Evolutionary conservation across 805 yeast species (phyloP).

Genomic region (Tetrapisispora phaffii): DNA sequence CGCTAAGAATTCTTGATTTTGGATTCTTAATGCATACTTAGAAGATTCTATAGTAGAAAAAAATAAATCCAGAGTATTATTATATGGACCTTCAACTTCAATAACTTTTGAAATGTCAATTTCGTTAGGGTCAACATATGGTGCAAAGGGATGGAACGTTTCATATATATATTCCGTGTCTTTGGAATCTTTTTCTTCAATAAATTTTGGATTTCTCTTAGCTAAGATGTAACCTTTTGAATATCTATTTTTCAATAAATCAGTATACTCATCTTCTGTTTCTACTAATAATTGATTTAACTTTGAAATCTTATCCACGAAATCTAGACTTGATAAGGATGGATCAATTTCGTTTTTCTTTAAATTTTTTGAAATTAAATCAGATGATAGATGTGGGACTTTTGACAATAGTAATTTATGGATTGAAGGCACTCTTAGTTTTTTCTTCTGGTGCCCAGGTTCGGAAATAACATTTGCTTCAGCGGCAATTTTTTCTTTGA

Average conservation of each 20-base stretch:
- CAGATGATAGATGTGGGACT: constrained; percentile 69
- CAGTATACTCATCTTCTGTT: constrained; percentile 37
- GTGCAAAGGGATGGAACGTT: constrained; percentile 61
- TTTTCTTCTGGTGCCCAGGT: constrained; percentile 14
- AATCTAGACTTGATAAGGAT: constrained; percentile 29
- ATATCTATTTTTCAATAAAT: constrained; percentile 30
- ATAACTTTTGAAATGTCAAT: constrained; percentile 30
- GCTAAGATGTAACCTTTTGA: constrained; percentile 55
- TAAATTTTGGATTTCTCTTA: constrained; percentile 45
- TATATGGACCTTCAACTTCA: constrained; percentile 50
- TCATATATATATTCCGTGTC: constrained; percentile 46
- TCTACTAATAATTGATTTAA: constrained; percentile 37
- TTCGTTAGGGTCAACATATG: constrained; percentile 33
- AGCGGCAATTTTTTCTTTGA: constrained; percentile 7
- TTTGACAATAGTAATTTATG: constrained; percentile 61
- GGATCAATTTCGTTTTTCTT: constrained; percentile 39
- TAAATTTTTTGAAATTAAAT: constrained; percentile 56
- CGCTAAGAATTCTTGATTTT: constrained; percentile 69
- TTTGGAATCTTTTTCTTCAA: constrained; percentile 32
- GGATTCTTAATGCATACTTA: constrained; percentile 62
- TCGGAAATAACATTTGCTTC: constrained; percentile 6
- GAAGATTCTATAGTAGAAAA: constrained; percentile 80
- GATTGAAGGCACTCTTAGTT: constrained; percentile 45
- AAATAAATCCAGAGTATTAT: constrained; percentile 70
- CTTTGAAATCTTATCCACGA: constrained; percentile 20